phyloP scores from a whole-genome alignment of 75 land plant genomes.

The Picea sitchensis region DNA sequence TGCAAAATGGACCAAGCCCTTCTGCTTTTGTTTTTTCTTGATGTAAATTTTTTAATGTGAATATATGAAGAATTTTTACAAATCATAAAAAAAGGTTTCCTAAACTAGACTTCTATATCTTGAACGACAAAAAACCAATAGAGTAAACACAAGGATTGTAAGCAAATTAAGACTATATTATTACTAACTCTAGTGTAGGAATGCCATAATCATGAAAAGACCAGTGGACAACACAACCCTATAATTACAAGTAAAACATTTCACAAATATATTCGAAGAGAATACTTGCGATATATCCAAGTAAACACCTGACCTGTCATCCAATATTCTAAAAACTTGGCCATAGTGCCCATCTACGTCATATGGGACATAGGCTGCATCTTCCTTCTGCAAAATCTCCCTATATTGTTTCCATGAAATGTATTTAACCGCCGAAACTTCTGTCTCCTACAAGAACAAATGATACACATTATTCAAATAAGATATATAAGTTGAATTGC shows the following conservation, averaged over 20 bases:
- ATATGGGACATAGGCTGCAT: constrained; percentile 58
- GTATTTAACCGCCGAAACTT: constrained; percentile 83
- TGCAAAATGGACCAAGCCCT: too few relatives aligned
- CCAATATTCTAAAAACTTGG: constrained; percentile 48
- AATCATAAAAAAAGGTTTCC: too few relatives aligned
- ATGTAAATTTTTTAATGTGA: too few relatives aligned
- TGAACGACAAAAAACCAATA: too few relatives aligned
- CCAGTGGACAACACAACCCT: neutral
- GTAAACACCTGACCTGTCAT: constrained; percentile 37
- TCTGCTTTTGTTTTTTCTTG: too few relatives aligned
- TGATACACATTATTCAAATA: neutral
- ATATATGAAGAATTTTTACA: too few relatives aligned
- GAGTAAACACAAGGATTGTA: too few relatives aligned
- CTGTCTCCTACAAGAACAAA: constrained; percentile 47
- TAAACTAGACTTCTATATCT: too few relatives aligned
- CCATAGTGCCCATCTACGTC: constrained; percentile 47
- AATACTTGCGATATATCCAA: neutral
- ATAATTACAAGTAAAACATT: neutral
- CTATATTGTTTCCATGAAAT: constrained; percentile 55
- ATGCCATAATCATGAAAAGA: neutral
- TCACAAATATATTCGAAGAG: neutral
- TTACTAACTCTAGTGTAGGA: neutral
- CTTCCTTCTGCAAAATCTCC: constrained; percentile 42
- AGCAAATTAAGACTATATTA: neutral
- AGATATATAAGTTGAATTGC: neutral